A percentile compares a stretch with the other conserved stretches of the same genome.
These are phyloP conservation scores for Lasiodiplodia hormozganensis DNA, from an alignment of 2,329 filamentous ascomycete species.

Conservation along the genomic window DNA sequence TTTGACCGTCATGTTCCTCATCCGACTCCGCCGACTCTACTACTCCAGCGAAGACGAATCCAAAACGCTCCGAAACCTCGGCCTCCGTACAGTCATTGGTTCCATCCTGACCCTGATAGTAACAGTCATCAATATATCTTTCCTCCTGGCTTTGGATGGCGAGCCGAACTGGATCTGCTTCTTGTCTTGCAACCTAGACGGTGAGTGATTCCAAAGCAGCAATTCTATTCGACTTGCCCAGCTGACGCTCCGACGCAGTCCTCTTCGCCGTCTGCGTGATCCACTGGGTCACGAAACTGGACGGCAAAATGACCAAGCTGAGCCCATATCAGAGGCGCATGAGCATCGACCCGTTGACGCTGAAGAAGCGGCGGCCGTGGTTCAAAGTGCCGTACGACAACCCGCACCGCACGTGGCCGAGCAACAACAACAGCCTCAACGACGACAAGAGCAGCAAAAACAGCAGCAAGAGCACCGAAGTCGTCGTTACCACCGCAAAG, in stretches of 20 bases:
- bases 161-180: slow-evolving; percentile 20
- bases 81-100: not conserved
- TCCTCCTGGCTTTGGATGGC: not conserved
- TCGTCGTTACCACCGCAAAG: not conserved
- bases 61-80: not conserved
- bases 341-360: not conserved
- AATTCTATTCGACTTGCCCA: not conserved
- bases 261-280: slow-evolving; percentile 1
- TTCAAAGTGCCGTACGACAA: slow-evolving; percentile 1
- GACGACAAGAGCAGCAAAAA: not conserved
- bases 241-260: not conserved
- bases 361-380: not conserved
- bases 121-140: not conserved
- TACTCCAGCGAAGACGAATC: not conserved
- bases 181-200: slow-evolving; percentile 7
- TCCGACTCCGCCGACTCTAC: slow-evolving; percentile 56
- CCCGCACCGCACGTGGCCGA: not conserved
- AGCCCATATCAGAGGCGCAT: not conserved
- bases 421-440: not conserved
- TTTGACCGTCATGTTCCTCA: slow-evolving; percentile 66
- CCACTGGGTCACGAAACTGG: slow-evolving; percentile 10
- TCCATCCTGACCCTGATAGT: not conserved
- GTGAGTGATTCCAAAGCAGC: not conserved
- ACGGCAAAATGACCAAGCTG: not conserved
- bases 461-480: not conserved